These are phyloP conservation scores for Suillus discolor DNA, from an alignment of 768 basidiomycete species.

Conservation along the genomic window DNA sequence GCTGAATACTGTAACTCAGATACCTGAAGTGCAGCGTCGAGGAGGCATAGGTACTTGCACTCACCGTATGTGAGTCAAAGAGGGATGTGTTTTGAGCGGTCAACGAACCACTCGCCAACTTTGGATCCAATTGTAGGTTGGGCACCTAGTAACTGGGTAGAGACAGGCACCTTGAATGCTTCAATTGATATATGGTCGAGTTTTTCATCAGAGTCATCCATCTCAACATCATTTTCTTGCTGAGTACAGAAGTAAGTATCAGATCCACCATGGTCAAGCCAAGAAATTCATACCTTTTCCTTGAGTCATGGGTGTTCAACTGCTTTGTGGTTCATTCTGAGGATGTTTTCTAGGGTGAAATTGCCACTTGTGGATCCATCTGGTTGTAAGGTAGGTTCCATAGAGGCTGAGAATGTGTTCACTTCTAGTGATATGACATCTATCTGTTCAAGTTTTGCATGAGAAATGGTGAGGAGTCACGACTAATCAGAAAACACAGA, in stretches of 20 bases:
- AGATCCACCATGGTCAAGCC: not conserved
- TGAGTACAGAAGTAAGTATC: conserved; percentile 17
- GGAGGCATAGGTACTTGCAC: no score
- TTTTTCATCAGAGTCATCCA: conserved; percentile 38
- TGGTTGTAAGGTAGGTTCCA: conserved; percentile 15
- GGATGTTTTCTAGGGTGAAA: conserved; percentile 73
- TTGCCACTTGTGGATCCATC: conserved; percentile 7
- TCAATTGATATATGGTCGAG: conserved; percentile 38
- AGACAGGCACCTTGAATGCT: not conserved
- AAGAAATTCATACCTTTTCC: conserved; percentile 21
- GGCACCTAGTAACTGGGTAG: conserved; percentile 44
- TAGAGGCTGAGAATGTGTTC: conserved; percentile 18
- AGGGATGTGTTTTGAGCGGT: no score
- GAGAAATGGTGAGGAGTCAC: conserved; percentile 10
- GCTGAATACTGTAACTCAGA: no score
- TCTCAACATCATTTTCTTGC: conserved; percentile 39
- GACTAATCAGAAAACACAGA: conserved; percentile 9
- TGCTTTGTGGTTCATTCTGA: conserved; percentile 61
- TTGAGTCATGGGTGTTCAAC: conserved; percentile 54
- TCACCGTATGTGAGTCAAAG: no score
- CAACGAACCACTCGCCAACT: no score
- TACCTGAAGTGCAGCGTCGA: no score
- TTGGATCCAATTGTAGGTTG: no score
- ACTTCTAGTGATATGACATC: conserved; percentile 15
- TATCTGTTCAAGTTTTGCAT: conserved; percentile 2